A percentile compares a stretch with the other conserved stretches of the same genome.
Evolutionary conservation across 1,139 yeast species (phyloP).

Genomic region (Wickerhamomyces sp.): DNA sequence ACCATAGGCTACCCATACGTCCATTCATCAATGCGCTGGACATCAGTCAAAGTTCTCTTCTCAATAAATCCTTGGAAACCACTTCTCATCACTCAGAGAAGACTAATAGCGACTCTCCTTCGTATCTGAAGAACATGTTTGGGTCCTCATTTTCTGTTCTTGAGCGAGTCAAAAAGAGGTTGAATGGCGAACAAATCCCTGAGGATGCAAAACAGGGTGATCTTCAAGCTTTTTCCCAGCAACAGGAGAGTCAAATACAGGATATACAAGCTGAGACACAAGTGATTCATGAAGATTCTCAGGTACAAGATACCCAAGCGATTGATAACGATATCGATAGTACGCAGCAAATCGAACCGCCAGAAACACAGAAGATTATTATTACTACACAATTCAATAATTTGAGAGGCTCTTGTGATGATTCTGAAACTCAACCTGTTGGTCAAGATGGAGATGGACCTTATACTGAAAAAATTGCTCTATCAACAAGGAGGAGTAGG

Average conservation of each 20-base stretch:
- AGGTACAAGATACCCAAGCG: background rate
- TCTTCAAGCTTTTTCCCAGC: too few species aligned
- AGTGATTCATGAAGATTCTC: background rate
- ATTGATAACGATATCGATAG: background rate
- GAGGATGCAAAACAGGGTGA: constrained; percentile 2
- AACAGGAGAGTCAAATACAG: too few species aligned
- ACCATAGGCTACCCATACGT: background rate
- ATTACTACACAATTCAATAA: background rate
- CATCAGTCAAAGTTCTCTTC: background rate
- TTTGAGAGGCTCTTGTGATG: background rate
- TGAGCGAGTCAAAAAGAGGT: constrained; percentile 18
- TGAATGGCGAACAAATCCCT: constrained; percentile 15
- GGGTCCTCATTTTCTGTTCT: constrained; percentile 7
- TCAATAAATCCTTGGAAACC: background rate
- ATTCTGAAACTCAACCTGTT: background rate
- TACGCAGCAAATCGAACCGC: background rate
- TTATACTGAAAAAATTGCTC: background rate
- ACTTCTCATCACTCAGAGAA: too few species aligned
- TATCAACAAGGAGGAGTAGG: background rate
- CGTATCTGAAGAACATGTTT: background rate
- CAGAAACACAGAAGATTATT: background rate
- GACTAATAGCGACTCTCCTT: too few species aligned
- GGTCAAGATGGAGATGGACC: background rate
- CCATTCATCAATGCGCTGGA: background rate
- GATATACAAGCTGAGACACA: background rate